Percentiles rank a stretch among this genome's conserved stretches.
Conservation (phyloP, 202 grass and related monocot species). For the Dendrocalamus latiflorus region DNA sequence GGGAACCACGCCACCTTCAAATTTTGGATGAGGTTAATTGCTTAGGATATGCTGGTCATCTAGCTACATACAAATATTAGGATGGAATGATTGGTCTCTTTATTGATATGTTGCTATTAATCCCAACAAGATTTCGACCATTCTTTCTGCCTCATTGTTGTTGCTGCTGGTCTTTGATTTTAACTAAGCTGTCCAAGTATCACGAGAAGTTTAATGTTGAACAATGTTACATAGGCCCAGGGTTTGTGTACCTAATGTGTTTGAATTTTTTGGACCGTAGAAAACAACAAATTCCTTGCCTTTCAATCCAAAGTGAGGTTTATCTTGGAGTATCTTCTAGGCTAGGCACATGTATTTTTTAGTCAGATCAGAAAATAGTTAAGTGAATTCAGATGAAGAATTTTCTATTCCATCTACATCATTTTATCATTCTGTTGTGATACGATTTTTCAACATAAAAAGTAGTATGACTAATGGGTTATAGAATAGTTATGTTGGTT, state of each 20-base stretch:
- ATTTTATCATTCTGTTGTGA: not conserved
- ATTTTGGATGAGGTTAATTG: not conserved
- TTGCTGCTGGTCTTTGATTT: not conserved
- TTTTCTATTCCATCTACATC: not conserved
- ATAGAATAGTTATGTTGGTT: not conserved
- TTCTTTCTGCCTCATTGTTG: not conserved
- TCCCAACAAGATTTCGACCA: not conserved
- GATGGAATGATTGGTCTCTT: not conserved
- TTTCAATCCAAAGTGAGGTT: not conserved
- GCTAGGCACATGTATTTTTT: not conserved
- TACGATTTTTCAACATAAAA: not conserved
- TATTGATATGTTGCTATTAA: not conserved
- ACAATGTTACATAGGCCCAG: not conserved
- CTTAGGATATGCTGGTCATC: not conserved
- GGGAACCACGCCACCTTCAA: not conserved
- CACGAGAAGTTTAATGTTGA: not conserved
- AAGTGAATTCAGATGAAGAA: not conserved
- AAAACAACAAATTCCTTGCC: not conserved
- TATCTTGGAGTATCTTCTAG: not conserved
- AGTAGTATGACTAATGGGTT: not conserved
- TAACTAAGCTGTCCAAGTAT: not conserved
- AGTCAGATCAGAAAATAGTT: not conserved
- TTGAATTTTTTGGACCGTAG: not conserved
- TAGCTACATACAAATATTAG: not conserved
- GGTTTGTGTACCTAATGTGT: not conserved